Evolutionary conservation across 176 grass and related monocot genomes (phyloP), one percentile per base, ranked within the genome.

Genomic region (Tuctoria greenei): DNA sequence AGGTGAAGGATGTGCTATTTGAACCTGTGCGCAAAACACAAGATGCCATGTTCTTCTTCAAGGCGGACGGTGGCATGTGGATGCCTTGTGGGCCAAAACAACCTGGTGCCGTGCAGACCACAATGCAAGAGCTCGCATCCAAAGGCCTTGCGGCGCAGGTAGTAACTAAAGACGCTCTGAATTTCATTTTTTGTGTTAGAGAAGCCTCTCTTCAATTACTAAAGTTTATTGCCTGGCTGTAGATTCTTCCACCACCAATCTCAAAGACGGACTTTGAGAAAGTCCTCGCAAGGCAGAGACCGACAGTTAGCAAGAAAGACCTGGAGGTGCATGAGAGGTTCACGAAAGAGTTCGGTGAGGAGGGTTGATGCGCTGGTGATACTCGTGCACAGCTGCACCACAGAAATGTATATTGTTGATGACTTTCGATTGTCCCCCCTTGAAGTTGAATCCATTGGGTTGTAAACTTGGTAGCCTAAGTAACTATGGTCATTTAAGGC

Each of bases 1-100:
- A 98, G 95, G 95, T 94, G 23, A 98, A 98, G 68, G 95, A 94
- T 10, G 95, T 98, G 67, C 67, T 98, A 49, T 98, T 98, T 81
- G 91, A 98, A 80, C 91, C 95, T 35, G 95, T 98, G 65, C 88
- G 91, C 40, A 98, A 98, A 78, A 70, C 95, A 41, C 95, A 98
- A 84, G 95, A 94, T 73, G 95, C 95, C n/a, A 94, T 98, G 95
- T 91, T 72, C 83, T 97, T 97, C 82, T 81, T 81, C 21, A 90
- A 90, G 84, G 62, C 71, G 0, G 67, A 71, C 0, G 86, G 84
- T 72, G 95, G 78, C 36, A 89, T 90, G 84, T 98, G 81, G 94
- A 87, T 97, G 88, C 94, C 94, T 35, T 97, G 94, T 75, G 95
- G 95, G 18, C 64, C 91, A 17, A 98, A 91, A 84, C 89, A 94